Conservation (phyloP, 768 basidiomycete genomes). For the Amanita exitialis region DNA sequence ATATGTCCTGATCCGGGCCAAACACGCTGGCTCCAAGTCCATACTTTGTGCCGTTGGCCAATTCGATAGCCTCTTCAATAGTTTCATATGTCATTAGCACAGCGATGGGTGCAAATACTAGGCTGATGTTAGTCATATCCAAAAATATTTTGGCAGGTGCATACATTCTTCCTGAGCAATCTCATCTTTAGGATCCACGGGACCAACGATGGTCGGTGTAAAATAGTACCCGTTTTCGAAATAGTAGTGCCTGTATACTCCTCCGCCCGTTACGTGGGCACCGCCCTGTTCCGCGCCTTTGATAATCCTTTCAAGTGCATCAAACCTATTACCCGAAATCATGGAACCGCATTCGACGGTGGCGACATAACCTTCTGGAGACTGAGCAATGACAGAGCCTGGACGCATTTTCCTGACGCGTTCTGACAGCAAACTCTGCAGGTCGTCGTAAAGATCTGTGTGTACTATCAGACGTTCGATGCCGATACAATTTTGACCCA, state of each 20-base stretch:
- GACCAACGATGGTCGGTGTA: conserved; percentile 76
- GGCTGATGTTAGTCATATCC: neutral
- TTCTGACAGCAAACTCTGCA: conserved; percentile 56
- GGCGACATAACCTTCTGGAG: conserved; percentile 57
- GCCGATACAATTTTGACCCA: conserved; percentile 96
- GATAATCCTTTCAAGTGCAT: conserved; percentile 58
- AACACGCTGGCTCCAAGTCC: conserved; percentile 94
- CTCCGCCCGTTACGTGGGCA: conserved; percentile 58
- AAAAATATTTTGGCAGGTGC: conserved; percentile 16
- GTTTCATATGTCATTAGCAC: conserved; percentile 77
- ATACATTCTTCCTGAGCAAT: conserved; percentile 76
- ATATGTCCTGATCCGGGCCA: conserved; percentile 73
- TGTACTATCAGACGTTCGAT: conserved; percentile 92
- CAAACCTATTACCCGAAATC: conserved; percentile 69
- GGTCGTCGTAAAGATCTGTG: conserved; percentile 60
- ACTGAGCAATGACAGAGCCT: conserved; percentile 62
- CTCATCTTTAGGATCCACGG: conserved; percentile 58
- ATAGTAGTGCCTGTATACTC: conserved; percentile 52
- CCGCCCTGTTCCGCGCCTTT: conserved; percentile 59
- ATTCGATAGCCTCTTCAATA: conserved; percentile 75
- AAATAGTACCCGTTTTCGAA: conserved; percentile 76
- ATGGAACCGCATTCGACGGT: conserved; percentile 84
- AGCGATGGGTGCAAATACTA: conserved; percentile 92
- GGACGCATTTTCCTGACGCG: conserved; percentile 61
- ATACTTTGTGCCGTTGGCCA: conserved; percentile 83